These are phyloP conservation scores for Lactarius sanguifluus DNA, from an alignment of 768 basidiomycete genomes.

Conservation along the genomic window DNA sequence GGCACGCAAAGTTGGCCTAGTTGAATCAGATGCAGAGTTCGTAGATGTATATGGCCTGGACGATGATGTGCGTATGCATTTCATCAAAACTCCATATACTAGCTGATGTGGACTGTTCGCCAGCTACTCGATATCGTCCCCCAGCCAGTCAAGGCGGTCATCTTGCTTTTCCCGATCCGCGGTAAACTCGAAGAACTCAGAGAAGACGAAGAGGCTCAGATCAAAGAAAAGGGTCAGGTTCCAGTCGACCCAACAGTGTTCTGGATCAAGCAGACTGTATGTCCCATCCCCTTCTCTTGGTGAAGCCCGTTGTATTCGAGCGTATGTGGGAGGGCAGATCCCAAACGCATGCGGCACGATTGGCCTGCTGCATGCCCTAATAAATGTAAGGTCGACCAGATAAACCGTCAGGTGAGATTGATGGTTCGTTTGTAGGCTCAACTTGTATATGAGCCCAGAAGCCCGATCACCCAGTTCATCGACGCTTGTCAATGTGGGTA, in stretches of 20 bases:
- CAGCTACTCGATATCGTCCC: slow-evolving; percentile 72
- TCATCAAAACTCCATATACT: neutral
- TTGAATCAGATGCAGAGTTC: slow-evolving; percentile 21
- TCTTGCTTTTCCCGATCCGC: slow-evolving; percentile 79
- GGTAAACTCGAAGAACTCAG: slow-evolving; percentile 51
- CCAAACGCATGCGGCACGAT: slow-evolving; percentile 38
- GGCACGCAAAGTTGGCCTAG: slow-evolving; percentile 10
- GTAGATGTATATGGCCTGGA: slow-evolving; percentile 29
- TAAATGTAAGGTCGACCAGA: slow-evolving; percentile 56
- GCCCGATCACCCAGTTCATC: slow-evolving; percentile 67
- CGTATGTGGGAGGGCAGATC: slow-evolving; percentile 30
- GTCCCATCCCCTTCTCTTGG: slow-evolving; percentile 25
- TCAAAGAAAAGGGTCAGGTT: slow-evolving; percentile 47
- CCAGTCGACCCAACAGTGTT: slow-evolving; percentile 64
- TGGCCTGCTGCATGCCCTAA: slow-evolving; percentile 46
- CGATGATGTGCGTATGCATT: slow-evolving; percentile 16
- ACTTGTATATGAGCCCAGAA: slow-evolving; percentile 53
- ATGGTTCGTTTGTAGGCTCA: slow-evolving; percentile 41
- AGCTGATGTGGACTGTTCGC: neutral
- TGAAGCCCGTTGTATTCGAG: neutral
- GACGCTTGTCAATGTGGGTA: slow-evolving; percentile 55
- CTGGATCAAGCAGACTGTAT: slow-evolving; percentile 90
- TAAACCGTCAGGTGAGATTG: slow-evolving; percentile 9
- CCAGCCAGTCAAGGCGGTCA: slow-evolving; percentile 75
- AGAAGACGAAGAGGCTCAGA: slow-evolving; percentile 57